Percentiles rank a stretch among this genome's conserved stretches.
Evolutionary conservation across 345 rosid species (phyloP).

Genomic region (Gossypium herbaceum): DNA sequence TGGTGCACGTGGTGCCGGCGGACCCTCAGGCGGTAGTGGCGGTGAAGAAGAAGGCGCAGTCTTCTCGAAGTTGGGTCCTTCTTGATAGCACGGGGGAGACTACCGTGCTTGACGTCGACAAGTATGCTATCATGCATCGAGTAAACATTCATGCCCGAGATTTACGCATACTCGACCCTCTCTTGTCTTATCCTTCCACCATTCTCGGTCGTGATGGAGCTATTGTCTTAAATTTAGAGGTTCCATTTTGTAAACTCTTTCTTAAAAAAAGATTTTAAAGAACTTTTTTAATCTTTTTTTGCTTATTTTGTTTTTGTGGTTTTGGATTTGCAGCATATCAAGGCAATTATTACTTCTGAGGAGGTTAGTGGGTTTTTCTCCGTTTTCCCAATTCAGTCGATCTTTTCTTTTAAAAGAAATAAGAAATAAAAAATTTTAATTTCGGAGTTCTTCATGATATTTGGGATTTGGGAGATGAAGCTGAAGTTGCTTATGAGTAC

Average conservation of each 20-base stretch:
- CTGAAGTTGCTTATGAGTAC: background rate
- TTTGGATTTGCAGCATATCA: conserved; percentile 61
- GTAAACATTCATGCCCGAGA: conserved; percentile 98
- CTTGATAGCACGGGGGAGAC: conserved; percentile 53
- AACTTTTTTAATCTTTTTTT: background rate
- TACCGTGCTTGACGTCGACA: conserved; percentile 59
- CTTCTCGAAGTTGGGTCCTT: conserved; percentile 67
- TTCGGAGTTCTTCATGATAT: background rate
- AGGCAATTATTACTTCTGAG: conserved; percentile 89
- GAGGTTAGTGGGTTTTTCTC: conserved; percentile 52
- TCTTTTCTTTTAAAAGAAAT: no score
- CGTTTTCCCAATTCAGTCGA: background rate
- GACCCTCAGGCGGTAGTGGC: conserved; percentile 50
- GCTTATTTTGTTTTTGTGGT: background rate
- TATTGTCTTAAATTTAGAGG: conserved; percentile 93
- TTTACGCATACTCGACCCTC: conserved; percentile 87
- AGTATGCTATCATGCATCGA: conserved; percentile 84
- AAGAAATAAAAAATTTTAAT: background rate
- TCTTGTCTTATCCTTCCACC: conserved; percentile 85
- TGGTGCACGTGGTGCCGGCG: conserved; percentile 68
- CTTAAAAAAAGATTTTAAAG: no score
- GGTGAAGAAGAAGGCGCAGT: conserved; percentile 58
- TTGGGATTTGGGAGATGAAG: background rate
- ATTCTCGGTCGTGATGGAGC: conserved; percentile 94
- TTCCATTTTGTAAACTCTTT: background rate